phyloP scores from a whole-genome alignment of 495 filamentous ascomycete species.

The Parmelia sp. region DNA sequence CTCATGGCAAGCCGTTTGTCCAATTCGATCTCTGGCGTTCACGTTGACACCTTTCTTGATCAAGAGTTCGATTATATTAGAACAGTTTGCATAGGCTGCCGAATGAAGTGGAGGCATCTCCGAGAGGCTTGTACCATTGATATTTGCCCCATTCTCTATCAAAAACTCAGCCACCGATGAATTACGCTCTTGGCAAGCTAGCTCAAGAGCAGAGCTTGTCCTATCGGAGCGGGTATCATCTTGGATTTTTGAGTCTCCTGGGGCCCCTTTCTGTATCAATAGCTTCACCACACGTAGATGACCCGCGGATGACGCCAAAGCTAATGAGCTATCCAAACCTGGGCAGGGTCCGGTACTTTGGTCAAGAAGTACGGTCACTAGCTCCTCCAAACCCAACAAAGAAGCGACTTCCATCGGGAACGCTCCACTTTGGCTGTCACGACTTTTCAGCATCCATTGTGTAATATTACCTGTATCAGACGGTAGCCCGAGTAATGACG shows the following conservation, averaged over 20 bases:
- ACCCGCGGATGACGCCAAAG: neutral
- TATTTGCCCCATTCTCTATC: neutral
- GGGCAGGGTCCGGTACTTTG: neutral
- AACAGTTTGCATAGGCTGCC: fast-evolving
- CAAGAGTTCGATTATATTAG: neutral
- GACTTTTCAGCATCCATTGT: neutral
- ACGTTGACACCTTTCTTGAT: neutral
- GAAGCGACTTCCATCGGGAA: neutral
- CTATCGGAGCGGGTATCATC: neutral
- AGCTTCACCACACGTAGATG: neutral
- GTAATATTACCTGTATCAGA: neutral
- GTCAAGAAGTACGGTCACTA: neutral
- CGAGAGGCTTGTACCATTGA: neutral
- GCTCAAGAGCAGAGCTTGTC: neutral
- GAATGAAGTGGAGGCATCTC: neutral
- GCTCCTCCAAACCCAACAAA: neutral
- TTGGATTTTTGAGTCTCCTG: neutral
- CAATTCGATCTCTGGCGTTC: neutral
- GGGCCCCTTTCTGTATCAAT: neutral
- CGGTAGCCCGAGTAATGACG: too few species aligned
- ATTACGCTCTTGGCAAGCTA: neutral
- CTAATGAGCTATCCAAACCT: neutral
- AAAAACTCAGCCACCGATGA: neutral
- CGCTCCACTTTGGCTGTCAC: too few species aligned
- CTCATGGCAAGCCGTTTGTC: neutral